Percentiles rank a stretch among this genome's conserved stretches.
phyloP scores from a whole-genome alignment of 2,329 filamentous ascomycete genomes.

The Didymella lethalis region DNA sequence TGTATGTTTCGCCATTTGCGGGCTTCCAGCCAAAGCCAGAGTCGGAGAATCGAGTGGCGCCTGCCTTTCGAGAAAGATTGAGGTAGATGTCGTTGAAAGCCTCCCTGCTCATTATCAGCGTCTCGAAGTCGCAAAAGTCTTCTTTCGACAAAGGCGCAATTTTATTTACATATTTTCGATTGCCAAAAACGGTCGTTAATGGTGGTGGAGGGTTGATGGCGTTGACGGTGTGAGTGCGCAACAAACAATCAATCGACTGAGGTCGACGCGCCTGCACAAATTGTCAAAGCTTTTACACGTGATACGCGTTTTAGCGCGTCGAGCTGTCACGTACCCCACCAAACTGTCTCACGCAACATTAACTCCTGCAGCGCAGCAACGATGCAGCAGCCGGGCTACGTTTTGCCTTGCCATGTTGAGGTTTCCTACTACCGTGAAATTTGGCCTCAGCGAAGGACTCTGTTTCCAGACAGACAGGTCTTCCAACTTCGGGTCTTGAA shows the following conservation, averaged over 20 bases:
- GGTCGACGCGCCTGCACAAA: slow-evolving; percentile 5
- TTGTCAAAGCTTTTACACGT: slow-evolving; percentile 1
- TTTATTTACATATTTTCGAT: slow-evolving; percentile 13
- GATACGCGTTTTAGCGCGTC: slow-evolving; percentile 15
- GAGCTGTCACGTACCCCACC: background rate
- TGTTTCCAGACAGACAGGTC: background rate
- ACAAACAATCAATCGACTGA: slow-evolving; percentile 3
- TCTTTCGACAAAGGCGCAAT: background rate
- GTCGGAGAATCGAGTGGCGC: slow-evolving; percentile 94
- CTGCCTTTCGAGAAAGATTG: slow-evolving; percentile 89
- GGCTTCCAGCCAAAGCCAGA: slow-evolving; percentile 97
- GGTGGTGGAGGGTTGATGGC: slow-evolving; percentile 10
- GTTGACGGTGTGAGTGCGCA: slow-evolving; percentile 1
- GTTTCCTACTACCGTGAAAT: too few relatives aligned
- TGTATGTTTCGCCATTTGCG: slow-evolving; percentile 86
- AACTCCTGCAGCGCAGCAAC: background rate
- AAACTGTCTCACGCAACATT: background rate
- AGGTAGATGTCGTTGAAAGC: slow-evolving; percentile 98
- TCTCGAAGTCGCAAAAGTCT: background rate
- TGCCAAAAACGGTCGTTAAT: background rate
- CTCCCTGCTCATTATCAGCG: slow-evolving; percentile 65
- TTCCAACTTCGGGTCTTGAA: background rate
- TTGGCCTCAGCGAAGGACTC: background rate
- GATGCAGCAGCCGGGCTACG: background rate
- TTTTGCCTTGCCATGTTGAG: background rate